Conservation (phyloP, 495 filamentous ascomycete species). For the Tuber borchii region DNA sequence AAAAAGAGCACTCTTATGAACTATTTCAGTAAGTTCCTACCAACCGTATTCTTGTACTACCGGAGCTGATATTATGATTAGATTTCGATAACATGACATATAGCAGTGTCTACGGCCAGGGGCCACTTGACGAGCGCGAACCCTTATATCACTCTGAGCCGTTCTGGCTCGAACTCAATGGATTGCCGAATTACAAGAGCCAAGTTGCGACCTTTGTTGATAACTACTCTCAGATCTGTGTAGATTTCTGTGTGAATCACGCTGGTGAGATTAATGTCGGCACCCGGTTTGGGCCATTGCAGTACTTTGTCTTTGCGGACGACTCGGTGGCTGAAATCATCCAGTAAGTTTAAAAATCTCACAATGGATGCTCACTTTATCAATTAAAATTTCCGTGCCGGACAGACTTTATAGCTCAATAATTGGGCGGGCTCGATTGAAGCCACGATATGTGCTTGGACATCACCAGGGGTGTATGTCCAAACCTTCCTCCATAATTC, state of each 20-base stretch:
- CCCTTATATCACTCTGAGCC: slow-evolving; percentile 41
- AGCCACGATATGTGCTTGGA: slow-evolving; percentile 32
- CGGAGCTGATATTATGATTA: slow-evolving; percentile 17
- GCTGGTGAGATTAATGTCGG: slow-evolving; percentile 21
- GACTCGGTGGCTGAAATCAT: slow-evolving; percentile 30
- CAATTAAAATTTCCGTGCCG: neutral
- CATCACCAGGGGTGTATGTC: slow-evolving; percentile 32
- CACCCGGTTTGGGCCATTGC: slow-evolving; percentile 28
- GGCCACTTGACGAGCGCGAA: slow-evolving; percentile 34
- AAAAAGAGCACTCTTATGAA: slow-evolving; percentile 40
- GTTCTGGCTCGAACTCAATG: slow-evolving; percentile 35
- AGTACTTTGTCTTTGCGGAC: slow-evolving; percentile 26
- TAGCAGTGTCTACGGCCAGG: slow-evolving; percentile 31
- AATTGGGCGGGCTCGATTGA: slow-evolving; percentile 29
- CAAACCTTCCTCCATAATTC: neutral
- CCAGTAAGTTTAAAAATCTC: neutral
- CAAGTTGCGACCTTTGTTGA: slow-evolving; percentile 33
- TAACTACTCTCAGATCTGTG: slow-evolving; percentile 39
- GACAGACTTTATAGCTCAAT: slow-evolving; percentile 26
- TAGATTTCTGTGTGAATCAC: slow-evolving; percentile 32
- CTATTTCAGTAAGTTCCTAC: slow-evolving; percentile 34
- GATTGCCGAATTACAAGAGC: slow-evolving; percentile 14
- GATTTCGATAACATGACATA: slow-evolving; percentile 39
- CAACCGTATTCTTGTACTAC: slow-evolving; percentile 3
- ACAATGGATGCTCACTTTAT: neutral